Conservation (phyloP, 148 eudicot species). For the Dianthus caryophyllus region DNA sequence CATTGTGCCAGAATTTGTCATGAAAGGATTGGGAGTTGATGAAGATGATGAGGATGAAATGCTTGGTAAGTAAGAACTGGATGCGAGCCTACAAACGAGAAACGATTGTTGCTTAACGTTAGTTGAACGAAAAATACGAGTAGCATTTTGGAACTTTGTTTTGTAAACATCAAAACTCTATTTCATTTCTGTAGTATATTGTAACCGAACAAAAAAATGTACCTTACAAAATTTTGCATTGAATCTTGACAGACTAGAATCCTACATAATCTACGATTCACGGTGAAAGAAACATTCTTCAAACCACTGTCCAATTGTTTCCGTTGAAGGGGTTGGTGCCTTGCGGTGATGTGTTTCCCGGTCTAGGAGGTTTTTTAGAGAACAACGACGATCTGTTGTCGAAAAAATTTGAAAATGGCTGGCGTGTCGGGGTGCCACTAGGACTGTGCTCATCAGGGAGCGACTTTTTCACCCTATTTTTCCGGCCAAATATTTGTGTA, state of each 20-base stretch:
- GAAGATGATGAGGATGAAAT: conserved; percentile 15
- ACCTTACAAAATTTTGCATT: conserved; percentile 13
- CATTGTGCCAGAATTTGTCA: conserved; percentile 20
- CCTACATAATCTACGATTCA: conserved; percentile 26
- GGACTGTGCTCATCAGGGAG: conserved; percentile 32
- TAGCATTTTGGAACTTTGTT: neutral
- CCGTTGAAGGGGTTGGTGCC: conserved; percentile 43
- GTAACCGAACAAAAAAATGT: conserved; percentile 10
- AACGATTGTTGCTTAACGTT: conserved; percentile 10
- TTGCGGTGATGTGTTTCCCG: conserved; percentile 29
- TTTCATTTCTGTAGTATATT: conserved; percentile 23
- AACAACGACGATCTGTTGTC: conserved; percentile 44
- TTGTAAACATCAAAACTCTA: conserved; percentile 13
- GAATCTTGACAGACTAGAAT: conserved; percentile 16
- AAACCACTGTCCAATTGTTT: conserved; percentile 47
- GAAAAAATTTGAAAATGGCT: conserved; percentile 39
- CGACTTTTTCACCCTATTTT: conserved; percentile 34
- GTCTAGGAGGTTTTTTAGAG: conserved; percentile 81
- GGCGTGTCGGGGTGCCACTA: conserved; percentile 41
- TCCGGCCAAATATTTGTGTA: conserved; percentile 57
- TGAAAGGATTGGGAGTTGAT: conserved; percentile 8
- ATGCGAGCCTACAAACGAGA: neutral
- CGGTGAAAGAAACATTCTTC: conserved; percentile 3
- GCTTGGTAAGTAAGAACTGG: neutral
- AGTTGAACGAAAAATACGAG: too few species aligned